These are phyloP conservation scores for Scedosporium boydii DNA, from an alignment of 2,329 filamentous ascomycete genomes.

Conservation along the genomic window DNA sequence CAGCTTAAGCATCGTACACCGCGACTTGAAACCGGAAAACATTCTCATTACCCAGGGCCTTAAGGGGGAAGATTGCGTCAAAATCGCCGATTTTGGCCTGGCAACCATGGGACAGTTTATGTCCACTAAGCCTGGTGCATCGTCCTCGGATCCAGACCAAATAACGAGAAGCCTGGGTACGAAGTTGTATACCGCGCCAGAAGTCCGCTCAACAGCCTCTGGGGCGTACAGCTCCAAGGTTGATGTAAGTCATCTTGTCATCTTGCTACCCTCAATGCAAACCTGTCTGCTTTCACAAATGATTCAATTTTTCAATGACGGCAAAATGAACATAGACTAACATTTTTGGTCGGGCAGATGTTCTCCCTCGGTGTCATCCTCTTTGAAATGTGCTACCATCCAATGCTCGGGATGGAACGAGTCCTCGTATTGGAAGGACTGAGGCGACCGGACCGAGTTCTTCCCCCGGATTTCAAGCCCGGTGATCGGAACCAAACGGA, in stretches of 20 bases:
- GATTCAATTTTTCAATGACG: too few species aligned
- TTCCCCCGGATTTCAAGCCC: slow-evolving; percentile 66
- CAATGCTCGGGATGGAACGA: slow-evolving; percentile 58
- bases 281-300: too few species aligned
- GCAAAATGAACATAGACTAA: slow-evolving; percentile 10
- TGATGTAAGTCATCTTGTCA: slow-evolving; percentile 49
- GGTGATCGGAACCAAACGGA: slow-evolving; percentile 64
- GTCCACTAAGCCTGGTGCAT: slow-evolving; percentile 40
- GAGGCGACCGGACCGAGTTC: slow-evolving; percentile 53
- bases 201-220: slow-evolving; percentile 66
- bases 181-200: slow-evolving; percentile 85
- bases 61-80: slow-evolving; percentile 78
- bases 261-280: neutral
- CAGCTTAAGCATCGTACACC: slow-evolving; percentile 81
- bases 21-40: slow-evolving; percentile 94
- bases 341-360: slow-evolving; percentile 47
- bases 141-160: slow-evolving; percentile 41
- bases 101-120: slow-evolving; percentile 80
- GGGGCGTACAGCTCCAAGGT: slow-evolving; percentile 87
- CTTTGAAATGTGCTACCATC: slow-evolving; percentile 86
- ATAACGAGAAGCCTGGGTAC: slow-evolving; percentile 68
- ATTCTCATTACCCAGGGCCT: slow-evolving; percentile 67
- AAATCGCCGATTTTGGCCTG: slow-evolving; percentile 93
- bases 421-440: slow-evolving; percentile 57
- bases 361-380: slow-evolving; percentile 96